Evolutionary conservation across 306 rosid species (phyloP).

Genomic region (Dicorynia guianensis): DNA sequence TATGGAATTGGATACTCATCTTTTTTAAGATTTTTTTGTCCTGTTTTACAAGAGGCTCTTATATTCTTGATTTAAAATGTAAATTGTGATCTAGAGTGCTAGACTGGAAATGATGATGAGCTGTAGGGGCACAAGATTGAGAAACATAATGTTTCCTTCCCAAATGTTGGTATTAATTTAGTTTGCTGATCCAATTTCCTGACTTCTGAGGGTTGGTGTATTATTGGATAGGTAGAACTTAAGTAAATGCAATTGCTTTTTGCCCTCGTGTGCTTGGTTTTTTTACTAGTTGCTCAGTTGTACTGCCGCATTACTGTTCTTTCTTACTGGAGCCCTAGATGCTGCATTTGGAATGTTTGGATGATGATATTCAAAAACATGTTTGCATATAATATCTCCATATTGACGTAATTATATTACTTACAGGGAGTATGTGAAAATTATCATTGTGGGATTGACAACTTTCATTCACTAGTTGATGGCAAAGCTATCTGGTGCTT

Average conservation of each 20-base stretch:
- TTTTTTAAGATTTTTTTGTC: slow-evolving; percentile 1
- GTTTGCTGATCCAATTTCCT: not conserved
- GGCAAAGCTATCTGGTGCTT: slow-evolving; percentile 99
- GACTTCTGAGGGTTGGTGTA: not conserved
- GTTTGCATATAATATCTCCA: slow-evolving; percentile 5
- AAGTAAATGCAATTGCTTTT: not conserved
- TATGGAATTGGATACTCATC: slow-evolving; percentile 7
- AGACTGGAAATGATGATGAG: slow-evolving; percentile 1
- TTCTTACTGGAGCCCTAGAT: not conserved
- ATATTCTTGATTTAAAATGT: not conserved
- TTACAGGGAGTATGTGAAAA: slow-evolving; percentile 79
- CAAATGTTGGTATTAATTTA: slow-evolving; percentile 20
- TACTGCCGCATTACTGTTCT: not conserved
- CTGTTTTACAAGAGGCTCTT: slow-evolving; percentile 5
- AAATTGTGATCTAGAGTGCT: not conserved
- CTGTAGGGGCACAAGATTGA: not conserved
- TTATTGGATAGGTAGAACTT: slow-evolving; percentile 9
- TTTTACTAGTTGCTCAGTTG: not conserved
- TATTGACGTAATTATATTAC: not conserved
- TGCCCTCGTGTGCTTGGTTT: not conserved
- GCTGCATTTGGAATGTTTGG: slow-evolving; percentile 13
- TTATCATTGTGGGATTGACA: slow-evolving; percentile 65
- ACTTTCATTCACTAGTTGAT: slow-evolving; percentile 73
- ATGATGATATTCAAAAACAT: not conserved
- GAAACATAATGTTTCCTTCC: slow-evolving; percentile 10